Conservation (phyloP, 2,329 filamentous ascomycete genomes). For the Aspergillus sp. region DNA sequence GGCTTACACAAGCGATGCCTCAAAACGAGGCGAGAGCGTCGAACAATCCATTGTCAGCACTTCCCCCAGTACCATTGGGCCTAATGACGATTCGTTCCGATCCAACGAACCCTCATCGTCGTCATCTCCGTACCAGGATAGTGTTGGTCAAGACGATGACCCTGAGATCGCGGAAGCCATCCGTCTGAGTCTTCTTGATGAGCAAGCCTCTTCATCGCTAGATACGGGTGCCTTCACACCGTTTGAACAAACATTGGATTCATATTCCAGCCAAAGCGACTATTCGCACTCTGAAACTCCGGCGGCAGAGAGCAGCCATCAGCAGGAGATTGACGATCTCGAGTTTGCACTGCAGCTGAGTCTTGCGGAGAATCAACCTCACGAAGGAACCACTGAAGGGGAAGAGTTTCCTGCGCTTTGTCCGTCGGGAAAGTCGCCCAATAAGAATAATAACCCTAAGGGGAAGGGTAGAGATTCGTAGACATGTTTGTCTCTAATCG, state of each 20-base stretch:
- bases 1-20: constrained; percentile 42
- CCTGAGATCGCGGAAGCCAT: constrained; percentile 57
- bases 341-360: constrained; percentile 57
- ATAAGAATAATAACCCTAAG: constrained; percentile 17
- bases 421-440: constrained; percentile 6
- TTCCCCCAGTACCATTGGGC: constrained; percentile 28
- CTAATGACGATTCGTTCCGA: constrained; percentile 21
- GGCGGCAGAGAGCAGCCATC: constrained; percentile 29
- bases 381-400: constrained; percentile 18
- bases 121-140: constrained; percentile 29
- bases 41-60: constrained; percentile 34
- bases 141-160: constrained; percentile 44
- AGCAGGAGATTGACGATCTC: constrained; percentile 48
- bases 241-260: constrained; percentile 28
- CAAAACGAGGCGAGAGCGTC: constrained; percentile 37
- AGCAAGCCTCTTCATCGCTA: constrained; percentile 10
- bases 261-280: constrained; percentile 9
- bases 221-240: constrained; percentile 21
- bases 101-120: constrained; percentile 26
- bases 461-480: constrained; percentile 26
- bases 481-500: neutral
- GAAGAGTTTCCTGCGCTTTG: constrained; percentile 28
- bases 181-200: constrained; percentile 42
- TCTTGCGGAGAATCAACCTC: constrained; percentile 51
- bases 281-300: constrained; percentile 11